These are phyloP conservation scores for Omphalea diandra DNA, from an alignment of 441 rosid species.

Conservation along the genomic window DNA sequence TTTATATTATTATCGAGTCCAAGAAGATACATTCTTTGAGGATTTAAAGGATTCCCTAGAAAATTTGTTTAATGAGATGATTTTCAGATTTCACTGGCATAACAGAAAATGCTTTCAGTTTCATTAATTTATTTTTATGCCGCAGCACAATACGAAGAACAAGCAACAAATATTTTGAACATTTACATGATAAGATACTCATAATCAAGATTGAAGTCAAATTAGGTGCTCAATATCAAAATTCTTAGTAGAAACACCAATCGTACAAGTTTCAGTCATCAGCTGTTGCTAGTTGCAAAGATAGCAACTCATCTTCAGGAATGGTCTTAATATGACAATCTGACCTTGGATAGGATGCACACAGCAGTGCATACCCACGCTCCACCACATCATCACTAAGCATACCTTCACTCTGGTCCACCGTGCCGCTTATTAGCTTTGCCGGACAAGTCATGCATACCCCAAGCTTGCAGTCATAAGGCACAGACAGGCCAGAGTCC, in stretches of 20 bases:
- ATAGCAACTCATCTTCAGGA: conserved; percentile 94
- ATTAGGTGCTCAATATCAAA: neutral
- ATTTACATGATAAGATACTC: neutral
- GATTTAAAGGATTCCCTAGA: too few relatives aligned
- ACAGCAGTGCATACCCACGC: conserved; percentile 71
- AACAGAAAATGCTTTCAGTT: neutral
- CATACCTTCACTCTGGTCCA: conserved; percentile 96
- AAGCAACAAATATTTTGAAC: conserved; percentile 10
- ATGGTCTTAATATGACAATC: conserved; percentile 83
- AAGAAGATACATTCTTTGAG: neutral
- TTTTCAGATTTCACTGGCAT: neutral
- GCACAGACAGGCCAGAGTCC: conserved; percentile 64
- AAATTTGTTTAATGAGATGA: neutral
- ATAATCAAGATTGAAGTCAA: neutral
- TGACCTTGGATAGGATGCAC: conserved; percentile 75
- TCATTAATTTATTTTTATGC: neutral
- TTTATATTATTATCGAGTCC: neutral
- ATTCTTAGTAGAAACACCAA: conserved; percentile 7
- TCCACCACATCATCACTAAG: conserved; percentile 94
- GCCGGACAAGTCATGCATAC: conserved; percentile 99
- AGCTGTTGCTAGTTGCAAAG: conserved; percentile 82
- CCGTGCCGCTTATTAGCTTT: conserved; percentile 55
- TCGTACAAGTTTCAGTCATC: conserved; percentile 46
- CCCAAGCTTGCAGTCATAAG: conserved; percentile 92
- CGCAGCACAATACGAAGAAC: neutral